These are phyloP conservation scores for Trichophyton schoenleinii DNA, from an alignment of 2,329 filamentous ascomycete genomes.

Conservation along the genomic window DNA sequence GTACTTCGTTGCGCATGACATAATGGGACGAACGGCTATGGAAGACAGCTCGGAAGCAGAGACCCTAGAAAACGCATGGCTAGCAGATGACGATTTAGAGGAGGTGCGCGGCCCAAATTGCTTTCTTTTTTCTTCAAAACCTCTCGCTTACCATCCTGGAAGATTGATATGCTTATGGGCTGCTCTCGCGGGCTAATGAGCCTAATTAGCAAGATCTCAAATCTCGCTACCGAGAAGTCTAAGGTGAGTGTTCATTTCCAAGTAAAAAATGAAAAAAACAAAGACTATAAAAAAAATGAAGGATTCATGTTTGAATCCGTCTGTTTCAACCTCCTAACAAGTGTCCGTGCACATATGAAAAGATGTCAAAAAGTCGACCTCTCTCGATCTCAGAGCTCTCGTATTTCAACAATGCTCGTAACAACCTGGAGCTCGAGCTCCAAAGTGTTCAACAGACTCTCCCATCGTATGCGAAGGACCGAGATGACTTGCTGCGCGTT, in stretches of 20 bases:
- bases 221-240: constrained; percentile 7
- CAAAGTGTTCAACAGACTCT: constrained; percentile 13
- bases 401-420: constrained; percentile 5
- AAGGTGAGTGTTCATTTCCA: constrained; percentile 7
- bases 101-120: constrained; percentile 13
- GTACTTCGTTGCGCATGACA: constrained; percentile 26
- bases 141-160: not conserved
- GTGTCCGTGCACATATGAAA: not conserved
- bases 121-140: not conserved
- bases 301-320: not conserved
- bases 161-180: constrained; percentile 24
- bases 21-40: constrained; percentile 20
- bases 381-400: constrained; percentile 6
- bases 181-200: constrained; percentile 22
- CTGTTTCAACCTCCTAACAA: not conserved
- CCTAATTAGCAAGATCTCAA: constrained; percentile 17
- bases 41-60: constrained; percentile 5
- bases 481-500: constrained; percentile 16
- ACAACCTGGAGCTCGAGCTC: constrained; percentile 8
- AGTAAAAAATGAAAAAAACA: not conserved
- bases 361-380: constrained; percentile 8
- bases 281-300: not conserved
- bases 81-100: constrained; percentile 17
- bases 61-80: constrained; percentile 12
- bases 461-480: constrained; percentile 12